phyloP scores from a whole-genome alignment of 2,329 filamentous ascomycete genomes.

The Cordyceps sp. region DNA sequence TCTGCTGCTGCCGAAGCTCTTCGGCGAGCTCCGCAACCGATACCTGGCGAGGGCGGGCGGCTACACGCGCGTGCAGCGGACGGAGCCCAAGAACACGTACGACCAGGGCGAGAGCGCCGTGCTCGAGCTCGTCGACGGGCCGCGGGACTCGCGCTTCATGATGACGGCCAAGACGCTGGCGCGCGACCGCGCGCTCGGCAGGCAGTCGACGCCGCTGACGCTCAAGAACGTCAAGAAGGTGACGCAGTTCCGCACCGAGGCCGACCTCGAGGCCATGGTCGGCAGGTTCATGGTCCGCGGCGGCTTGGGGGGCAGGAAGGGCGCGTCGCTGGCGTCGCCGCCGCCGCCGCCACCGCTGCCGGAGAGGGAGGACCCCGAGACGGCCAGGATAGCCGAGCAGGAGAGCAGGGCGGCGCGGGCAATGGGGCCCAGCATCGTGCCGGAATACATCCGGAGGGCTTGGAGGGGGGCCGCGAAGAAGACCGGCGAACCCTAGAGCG shows the following conservation, averaged over 20 bases:
- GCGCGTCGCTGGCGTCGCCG: slow-evolving; percentile 2
- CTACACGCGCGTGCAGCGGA: slow-evolving; percentile 86
- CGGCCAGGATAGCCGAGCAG: slow-evolving; percentile 8
- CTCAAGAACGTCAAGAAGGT: slow-evolving; percentile 69
- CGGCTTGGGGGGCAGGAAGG: neutral
- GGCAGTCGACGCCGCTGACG: slow-evolving; percentile 53
- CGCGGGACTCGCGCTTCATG: slow-evolving; percentile 84
- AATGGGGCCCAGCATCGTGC: slow-evolving; percentile 14
- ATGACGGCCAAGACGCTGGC: slow-evolving; percentile 80
- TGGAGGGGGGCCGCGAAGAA: neutral
- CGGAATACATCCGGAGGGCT: slow-evolving; percentile 8
- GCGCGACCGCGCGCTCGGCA: slow-evolving; percentile 36
- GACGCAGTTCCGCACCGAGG: slow-evolving; percentile 57
- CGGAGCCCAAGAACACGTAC: slow-evolving; percentile 67
- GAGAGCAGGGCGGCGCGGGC: slow-evolving; percentile 15
- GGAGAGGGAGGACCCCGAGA: slow-evolving; percentile 6
- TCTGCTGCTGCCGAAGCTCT: slow-evolving; percentile 66
- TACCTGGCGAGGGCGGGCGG: slow-evolving; percentile 71
- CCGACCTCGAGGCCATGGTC: slow-evolving; percentile 51
- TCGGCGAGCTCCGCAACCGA: slow-evolving; percentile 63
- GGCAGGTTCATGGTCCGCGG: slow-evolving; percentile 17
- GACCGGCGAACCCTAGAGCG: too few species aligned
- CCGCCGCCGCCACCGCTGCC: neutral
- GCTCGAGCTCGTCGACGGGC: slow-evolving; percentile 87
- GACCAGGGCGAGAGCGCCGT: slow-evolving; percentile 86